These are phyloP conservation scores for Strigomonas oncopelti DNA, from an alignment of 208 protist species.

Conservation along the genomic window DNA sequence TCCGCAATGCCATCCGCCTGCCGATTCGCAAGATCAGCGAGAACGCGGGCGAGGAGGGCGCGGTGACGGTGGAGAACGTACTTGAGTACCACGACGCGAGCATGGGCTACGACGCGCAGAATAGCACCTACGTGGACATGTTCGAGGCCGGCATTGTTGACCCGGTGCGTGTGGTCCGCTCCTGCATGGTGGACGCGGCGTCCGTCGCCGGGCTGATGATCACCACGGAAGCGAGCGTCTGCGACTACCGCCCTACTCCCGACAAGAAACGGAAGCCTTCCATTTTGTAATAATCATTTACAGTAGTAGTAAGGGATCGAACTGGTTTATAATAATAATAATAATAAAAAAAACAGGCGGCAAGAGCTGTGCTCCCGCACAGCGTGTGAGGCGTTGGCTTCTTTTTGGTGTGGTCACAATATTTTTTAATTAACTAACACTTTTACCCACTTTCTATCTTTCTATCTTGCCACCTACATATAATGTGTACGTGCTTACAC, in stretches of 20 bases:
- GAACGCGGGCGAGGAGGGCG: constrained; percentile 98
- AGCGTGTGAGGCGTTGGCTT: too few relatives aligned
- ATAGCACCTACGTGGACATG: constrained; percentile 97
- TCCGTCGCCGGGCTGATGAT: constrained; percentile 98
- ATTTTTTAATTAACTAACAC: not conserved
- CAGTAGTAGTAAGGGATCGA: not conserved
- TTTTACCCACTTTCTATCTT: not conserved
- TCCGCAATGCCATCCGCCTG: constrained; percentile 90
- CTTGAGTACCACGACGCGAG: constrained; percentile 68
- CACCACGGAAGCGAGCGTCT: constrained; percentile 97
- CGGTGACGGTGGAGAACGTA: constrained; percentile 97
- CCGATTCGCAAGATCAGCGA: constrained; percentile 93
- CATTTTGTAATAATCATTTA: not conserved
- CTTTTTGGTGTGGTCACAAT: too few relatives aligned
- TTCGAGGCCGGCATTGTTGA: constrained; percentile 99
- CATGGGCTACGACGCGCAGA: constrained; percentile 94
- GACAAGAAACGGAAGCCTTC: constrained; percentile 21
- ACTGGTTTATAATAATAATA: too few relatives aligned
- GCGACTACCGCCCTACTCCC: constrained; percentile 54
- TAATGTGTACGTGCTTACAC: too few relatives aligned
- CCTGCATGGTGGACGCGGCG: constrained; percentile 94
- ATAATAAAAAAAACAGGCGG: too few relatives aligned
- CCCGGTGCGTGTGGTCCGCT: constrained; percentile 98
- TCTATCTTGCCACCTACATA: too few relatives aligned
- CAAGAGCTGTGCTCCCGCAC: too few relatives aligned